Percentiles rank a stretch among this genome's conserved stretches.
Evolutionary conservation across 441 rosid species (phyloP).

Genomic region (Jatropha multifida): DNA sequence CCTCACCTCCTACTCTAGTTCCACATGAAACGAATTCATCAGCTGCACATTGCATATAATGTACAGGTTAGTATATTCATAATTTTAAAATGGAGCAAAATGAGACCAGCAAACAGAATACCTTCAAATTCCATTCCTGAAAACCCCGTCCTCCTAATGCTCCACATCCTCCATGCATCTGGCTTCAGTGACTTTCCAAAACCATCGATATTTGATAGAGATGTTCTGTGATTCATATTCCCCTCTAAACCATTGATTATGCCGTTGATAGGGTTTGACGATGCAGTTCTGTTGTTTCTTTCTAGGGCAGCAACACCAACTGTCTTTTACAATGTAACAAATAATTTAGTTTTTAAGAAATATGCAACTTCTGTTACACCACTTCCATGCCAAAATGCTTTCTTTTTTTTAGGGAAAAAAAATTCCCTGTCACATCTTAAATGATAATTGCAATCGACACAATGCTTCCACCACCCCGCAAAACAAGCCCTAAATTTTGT

Average conservation of each 20-base stretch:
- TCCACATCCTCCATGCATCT: slow-evolving; percentile 74
- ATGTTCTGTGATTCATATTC: slow-evolving; percentile 26
- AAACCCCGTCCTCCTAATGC: slow-evolving; percentile 62
- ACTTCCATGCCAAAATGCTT: background rate
- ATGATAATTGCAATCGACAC: background rate
- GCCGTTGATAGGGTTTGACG: slow-evolving; percentile 27
- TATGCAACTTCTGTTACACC: slow-evolving; percentile 12
- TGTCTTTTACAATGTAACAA: slow-evolving; percentile 59
- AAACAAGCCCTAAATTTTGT: too few species aligned
- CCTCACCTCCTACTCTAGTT: slow-evolving; percentile 17
- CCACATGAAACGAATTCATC: slow-evolving; percentile 40
- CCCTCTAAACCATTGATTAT: slow-evolving; percentile 22
- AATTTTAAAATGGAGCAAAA: slow-evolving; percentile 11
- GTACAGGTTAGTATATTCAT: slow-evolving; percentile 17
- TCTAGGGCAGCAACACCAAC: slow-evolving; percentile 51
- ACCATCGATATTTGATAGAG: slow-evolving; percentile 33
- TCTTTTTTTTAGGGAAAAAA: background rate
- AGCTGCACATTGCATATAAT: slow-evolving; percentile 41
- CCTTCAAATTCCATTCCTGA: slow-evolving; percentile 66
- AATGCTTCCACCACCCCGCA: background rate
- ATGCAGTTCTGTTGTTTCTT: slow-evolving; percentile 29
- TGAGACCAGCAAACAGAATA: slow-evolving; percentile 26
- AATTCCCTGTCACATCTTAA: background rate
- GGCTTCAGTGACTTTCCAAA: slow-evolving; percentile 38
- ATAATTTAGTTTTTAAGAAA: slow-evolving; percentile 26